Evolutionary conservation across 768 basidiomycete species (phyloP), one percentile per base, ranked within the genome.

Genomic region (Sarcodon aspratus): DNA sequence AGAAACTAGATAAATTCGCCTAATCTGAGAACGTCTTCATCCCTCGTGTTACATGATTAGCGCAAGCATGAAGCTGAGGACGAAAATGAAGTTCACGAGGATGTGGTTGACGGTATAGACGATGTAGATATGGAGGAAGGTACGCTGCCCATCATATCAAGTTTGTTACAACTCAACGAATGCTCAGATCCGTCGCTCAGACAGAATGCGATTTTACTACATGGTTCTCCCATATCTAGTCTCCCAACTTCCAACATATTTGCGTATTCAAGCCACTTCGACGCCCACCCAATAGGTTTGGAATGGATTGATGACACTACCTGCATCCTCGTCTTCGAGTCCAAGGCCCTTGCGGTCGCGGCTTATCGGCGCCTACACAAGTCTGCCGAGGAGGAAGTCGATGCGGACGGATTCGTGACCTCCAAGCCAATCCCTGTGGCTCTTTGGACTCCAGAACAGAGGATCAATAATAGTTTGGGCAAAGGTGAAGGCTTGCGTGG

Each of bases 271-370:
- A 83, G 79, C 1, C 82, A 90, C 55, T 88, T 85, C 57, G 82
- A 85, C 44, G 72, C 79, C 0, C 70, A 75, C 15, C 88, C 88
- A 0, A 72, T 87, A 53, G 88, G 75, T 7, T 67, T 92, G 7
- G 89, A 92, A 66, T 92, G 89, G 89, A 74, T 92, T 15, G 80
- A 89, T 61, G 89, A 92, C 65, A 81, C 69, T 18, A 88, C 84
- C 21, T 90, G 86, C 55, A 74, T 92, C 3, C 68, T 91, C 46
- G 82, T 92, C 38, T 92, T 88, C 59, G 64, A 73, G 32, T 72
- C 76, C 36, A 76, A 71, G 46, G 52, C 65, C 35, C 62, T 69
- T 10, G 86, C 86, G 10, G 71, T 74, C 21, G 55, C 65, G 1
- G 81, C 76, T 1, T 71, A 74, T 54, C 63, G 66, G 9, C 58